These are phyloP conservation scores for Mucor circinelloides DNA, from an alignment of 371 early-diverging fungal species.

Conservation along the genomic window DNA sequence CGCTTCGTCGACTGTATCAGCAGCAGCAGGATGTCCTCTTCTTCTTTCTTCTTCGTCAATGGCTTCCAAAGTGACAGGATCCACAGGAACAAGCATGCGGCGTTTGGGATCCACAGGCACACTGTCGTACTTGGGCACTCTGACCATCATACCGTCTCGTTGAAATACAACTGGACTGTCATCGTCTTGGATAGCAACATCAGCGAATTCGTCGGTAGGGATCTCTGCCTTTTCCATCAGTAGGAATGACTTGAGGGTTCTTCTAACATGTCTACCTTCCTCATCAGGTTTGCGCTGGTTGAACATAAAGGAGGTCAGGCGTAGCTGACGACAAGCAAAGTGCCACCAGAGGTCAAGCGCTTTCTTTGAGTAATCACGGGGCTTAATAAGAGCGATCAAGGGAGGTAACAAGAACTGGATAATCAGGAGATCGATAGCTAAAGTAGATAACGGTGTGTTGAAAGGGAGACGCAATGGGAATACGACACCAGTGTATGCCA, in stretches of 20 bases:
- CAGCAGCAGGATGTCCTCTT: constrained; percentile 56
- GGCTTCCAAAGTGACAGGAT: constrained; percentile 61
- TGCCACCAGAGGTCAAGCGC: constrained; percentile 72
- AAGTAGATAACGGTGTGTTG: constrained; percentile 44
- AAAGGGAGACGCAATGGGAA: constrained; percentile 58
- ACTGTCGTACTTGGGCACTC: constrained; percentile 75
- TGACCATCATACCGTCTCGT: constrained; percentile 64
- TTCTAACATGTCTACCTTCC: constrained; percentile 26
- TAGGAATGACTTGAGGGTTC: constrained; percentile 14
- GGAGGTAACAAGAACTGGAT: constrained; percentile 78
- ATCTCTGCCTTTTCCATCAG: constrained; percentile 26
- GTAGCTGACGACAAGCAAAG: constrained; percentile 60
- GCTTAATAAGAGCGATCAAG: constrained; percentile 57
- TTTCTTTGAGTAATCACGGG: constrained; percentile 52
- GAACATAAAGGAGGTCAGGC: constrained; percentile 86
- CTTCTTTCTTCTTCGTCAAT: constrained; percentile 62
- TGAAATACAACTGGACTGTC: constrained; percentile 55
- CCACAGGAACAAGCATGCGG: constrained; percentile 75
- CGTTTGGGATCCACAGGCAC: constrained; percentile 70
- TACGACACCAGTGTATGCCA: constrained; percentile 42
- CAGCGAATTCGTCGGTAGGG: constrained; percentile 24
- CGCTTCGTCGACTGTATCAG: constrained; percentile 51
- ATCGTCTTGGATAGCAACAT: constrained; percentile 35
- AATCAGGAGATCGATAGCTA: constrained; percentile 72
- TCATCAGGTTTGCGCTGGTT: constrained; percentile 71